These are phyloP conservation scores for Darksidea phi DNA, from an alignment of 495 filamentous ascomycete genomes.

Conservation along the genomic window DNA sequence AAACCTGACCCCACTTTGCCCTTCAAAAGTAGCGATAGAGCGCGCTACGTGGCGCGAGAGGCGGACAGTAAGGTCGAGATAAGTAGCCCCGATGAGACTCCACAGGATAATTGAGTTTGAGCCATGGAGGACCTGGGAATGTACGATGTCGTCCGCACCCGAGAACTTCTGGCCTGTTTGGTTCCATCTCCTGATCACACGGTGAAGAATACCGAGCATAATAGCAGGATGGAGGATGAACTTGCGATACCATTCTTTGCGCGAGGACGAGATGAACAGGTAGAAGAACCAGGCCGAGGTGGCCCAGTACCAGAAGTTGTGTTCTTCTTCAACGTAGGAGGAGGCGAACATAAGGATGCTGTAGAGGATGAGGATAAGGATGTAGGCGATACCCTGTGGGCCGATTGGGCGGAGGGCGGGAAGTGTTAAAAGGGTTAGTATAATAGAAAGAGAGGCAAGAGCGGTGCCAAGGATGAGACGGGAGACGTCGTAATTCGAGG, in stretches of 20 bases:
- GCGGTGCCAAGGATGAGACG: slow-evolving; percentile 57
- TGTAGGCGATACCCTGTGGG: slow-evolving; percentile 37
- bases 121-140: slow-evolving; percentile 57
- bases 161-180: slow-evolving; percentile 95
- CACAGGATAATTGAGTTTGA: slow-evolving; percentile 63
- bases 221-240: slow-evolving; percentile 32
- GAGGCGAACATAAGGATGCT: slow-evolving; percentile 93
- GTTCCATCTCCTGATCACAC: slow-evolving; percentile 79
- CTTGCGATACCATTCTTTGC: slow-evolving; percentile 23
- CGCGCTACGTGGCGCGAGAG: slow-evolving; percentile 19
- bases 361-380: slow-evolving; percentile 57
- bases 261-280: slow-evolving; percentile 28
- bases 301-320: slow-evolving; percentile 96
- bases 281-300: slow-evolving; percentile 70
- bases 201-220: slow-evolving; percentile 47
- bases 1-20: background rate
- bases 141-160: slow-evolving; percentile 80
- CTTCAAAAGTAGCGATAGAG: slow-evolving; percentile 11
- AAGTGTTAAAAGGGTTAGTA: slow-evolving; percentile 38
- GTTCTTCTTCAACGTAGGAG: slow-evolving; percentile 97
- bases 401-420: slow-evolving; percentile 19
- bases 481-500: slow-evolving; percentile 81
- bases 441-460: slow-evolving; percentile 50
- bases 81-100: slow-evolving; percentile 69
- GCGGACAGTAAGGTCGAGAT: slow-evolving; percentile 47